Conservation (phyloP, 805 yeast genomes). For the Wickerhamiella brachini region DNA sequence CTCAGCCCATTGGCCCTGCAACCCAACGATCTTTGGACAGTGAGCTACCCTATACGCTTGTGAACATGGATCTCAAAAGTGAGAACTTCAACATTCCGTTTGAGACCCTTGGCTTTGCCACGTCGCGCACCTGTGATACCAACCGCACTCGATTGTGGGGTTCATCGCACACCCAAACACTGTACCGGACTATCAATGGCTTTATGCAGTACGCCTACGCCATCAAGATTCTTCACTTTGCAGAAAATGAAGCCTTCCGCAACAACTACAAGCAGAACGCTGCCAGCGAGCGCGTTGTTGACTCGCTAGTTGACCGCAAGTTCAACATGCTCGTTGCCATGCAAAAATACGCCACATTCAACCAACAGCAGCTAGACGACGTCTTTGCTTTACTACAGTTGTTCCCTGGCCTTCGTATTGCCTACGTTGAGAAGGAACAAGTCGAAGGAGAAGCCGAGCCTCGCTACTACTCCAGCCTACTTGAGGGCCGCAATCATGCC, state of each 20-base stretch:
- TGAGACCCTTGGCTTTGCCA: constrained; percentile 13
- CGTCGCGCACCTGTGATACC: constrained; percentile 15
- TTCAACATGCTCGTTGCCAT: constrained; percentile 70
- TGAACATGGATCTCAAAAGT: not conserved
- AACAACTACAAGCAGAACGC: constrained; percentile 42
- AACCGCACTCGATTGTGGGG: constrained; percentile 80
- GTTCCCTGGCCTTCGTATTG: constrained; percentile 59
- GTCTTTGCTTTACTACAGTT: constrained; percentile 73
- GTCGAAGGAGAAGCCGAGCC: constrained; percentile 20
- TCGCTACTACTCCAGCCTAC: constrained; percentile 37
- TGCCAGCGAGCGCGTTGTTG: constrained; percentile 30
- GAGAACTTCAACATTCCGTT: constrained; percentile 5
- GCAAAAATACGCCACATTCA: constrained; percentile 68
- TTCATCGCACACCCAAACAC: constrained; percentile 67
- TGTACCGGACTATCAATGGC: constrained; percentile 73
- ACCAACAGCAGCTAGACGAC: constrained; percentile 53
- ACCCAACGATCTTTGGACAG: not conserved
- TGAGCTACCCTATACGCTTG: not conserved
- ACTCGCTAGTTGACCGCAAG: constrained; percentile 64
- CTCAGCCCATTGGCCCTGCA: not conserved
- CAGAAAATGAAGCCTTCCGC: constrained; percentile 40
- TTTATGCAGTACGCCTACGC: constrained; percentile 70
- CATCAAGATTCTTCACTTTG: constrained; percentile 48
- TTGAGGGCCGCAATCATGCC: constrained; percentile 58
- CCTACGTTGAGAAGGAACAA: constrained; percentile 9